Conservation (phyloP, 2,329 filamentous ascomycete species). For the Aspergillus sp. region DNA sequence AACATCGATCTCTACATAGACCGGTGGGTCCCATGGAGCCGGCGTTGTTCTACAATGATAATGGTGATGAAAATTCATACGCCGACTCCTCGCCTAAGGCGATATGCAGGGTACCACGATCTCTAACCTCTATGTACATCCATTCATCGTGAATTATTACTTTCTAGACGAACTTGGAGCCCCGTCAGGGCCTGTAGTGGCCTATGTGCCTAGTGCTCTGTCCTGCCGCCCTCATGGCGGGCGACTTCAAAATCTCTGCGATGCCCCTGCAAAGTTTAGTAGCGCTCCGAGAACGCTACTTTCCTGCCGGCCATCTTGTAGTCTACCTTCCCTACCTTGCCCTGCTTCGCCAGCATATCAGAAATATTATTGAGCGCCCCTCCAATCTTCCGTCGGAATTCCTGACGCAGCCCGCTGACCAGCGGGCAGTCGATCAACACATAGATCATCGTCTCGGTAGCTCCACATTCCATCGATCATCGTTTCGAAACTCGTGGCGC, state of each 20-base stretch:
- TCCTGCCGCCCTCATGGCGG: conserved; percentile 10
- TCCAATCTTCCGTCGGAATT: conserved; percentile 15
- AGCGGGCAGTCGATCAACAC: conserved; percentile 10
- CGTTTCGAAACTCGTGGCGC: conserved; percentile 1
- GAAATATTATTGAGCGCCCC: conserved; percentile 15
- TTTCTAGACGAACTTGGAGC: conserved; percentile 18
- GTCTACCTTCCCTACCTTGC: conserved; percentile 11
- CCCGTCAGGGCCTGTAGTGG: conserved; percentile 15
- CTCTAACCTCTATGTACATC: too few relatives aligned
- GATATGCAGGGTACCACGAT: too few relatives aligned
- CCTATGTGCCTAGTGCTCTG: conserved; percentile 10
- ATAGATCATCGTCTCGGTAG: conserved; percentile 12
- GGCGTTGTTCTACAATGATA: too few relatives aligned
- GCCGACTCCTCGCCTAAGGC: too few relatives aligned
- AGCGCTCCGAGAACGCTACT: conserved; percentile 3
- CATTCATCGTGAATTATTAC: too few relatives aligned
- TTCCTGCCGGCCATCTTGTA: conserved; percentile 3
- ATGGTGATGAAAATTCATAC: too few relatives aligned
- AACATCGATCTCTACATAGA: too few relatives aligned
- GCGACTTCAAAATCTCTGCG: conserved; percentile 16
- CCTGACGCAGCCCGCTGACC: conserved; percentile 3
- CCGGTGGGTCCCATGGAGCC: too few relatives aligned
- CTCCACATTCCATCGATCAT: conserved; percentile 13
- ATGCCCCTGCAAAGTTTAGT: conserved; percentile 16
- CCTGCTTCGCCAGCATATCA: conserved; percentile 17